phyloP scores from a whole-genome alignment of 1,284 basidiomycete genomes.

The Cryptococcus floricola region DNA sequence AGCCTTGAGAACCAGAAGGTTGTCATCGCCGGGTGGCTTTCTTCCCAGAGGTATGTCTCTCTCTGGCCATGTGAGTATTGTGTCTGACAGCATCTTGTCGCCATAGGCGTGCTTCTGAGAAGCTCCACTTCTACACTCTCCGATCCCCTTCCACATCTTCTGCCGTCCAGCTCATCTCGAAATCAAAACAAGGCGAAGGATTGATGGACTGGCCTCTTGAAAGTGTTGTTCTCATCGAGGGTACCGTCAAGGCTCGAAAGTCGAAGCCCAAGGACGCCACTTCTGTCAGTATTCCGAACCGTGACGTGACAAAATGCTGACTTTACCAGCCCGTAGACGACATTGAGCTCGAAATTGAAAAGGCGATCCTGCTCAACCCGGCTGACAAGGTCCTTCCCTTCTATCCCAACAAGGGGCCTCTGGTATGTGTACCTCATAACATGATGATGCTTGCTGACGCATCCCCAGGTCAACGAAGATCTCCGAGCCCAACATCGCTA shows the following conservation, averaged over 20 bases:
- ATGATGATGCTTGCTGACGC: not conserved
- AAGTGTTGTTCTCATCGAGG: conserved; percentile 69
- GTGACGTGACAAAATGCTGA: conserved; percentile 4
- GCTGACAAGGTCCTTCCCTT: conserved; percentile 70
- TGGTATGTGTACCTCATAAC: conserved; percentile 55
- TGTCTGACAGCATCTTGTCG: not conserved
- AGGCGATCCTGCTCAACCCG: conserved; percentile 71
- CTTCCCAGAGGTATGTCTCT: conserved; percentile 29
- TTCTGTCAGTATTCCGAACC: conserved; percentile 3
- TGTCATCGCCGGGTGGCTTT: conserved; percentile 67
- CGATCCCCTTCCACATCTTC: conserved; percentile 66
- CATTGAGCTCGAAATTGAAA: conserved; percentile 72
- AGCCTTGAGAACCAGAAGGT: conserved; percentile 59
- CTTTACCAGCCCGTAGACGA: conserved; percentile 60
- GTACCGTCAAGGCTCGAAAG: conserved; percentile 64
- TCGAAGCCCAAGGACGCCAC: conserved; percentile 52
- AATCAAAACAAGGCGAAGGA: conserved; percentile 43
- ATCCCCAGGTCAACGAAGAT: conserved; percentile 74
- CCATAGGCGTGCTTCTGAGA: conserved; percentile 41
- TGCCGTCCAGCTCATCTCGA: conserved; percentile 66
- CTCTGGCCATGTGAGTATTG: not conserved
- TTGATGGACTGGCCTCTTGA: conserved; percentile 67
- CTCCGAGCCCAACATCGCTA: conserved; percentile 78
- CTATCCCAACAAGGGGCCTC: conserved; percentile 68
- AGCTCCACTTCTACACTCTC: conserved; percentile 56